Evolutionary conservation across 1,284 basidiomycete genomes (phyloP), one percentile per base, ranked within the genome.

Genomic region (Trametes sp.): DNA sequence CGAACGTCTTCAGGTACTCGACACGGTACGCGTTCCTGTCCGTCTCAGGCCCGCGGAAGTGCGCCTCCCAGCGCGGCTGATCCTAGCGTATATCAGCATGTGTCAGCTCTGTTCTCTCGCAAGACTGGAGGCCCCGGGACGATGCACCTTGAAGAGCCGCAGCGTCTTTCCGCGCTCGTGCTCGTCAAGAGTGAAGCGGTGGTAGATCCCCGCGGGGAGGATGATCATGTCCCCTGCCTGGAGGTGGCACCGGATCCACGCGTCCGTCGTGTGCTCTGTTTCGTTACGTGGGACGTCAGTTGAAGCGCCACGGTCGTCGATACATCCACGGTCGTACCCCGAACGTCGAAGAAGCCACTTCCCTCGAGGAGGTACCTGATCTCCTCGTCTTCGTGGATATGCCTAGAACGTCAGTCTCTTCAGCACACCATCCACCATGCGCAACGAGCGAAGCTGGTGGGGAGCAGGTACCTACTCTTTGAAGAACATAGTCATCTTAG

Each of bases 351-450:
- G 81, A 87, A 97, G 0, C 94, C 94, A 49, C 86, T 87, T 8
- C 94, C 95, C 0, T 84, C 82, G 44, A 93, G 81, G 67, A 96
- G 88, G 73, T 92, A 97, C 19, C 94, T 83, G 69, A 95, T 95
- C 77, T 96, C 94, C 75, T 96, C 94, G 69, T 96, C 94, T 76
- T 96, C 93, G 70, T 96, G 94, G 78, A 96, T 83, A 70, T 95
- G 93, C 72, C 91, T 93, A 61, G 23, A n/a, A 33, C 28, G 28
- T 23, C 16, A 24, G 26, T 13, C 46, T 11, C 9, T 16, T 19
- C 19, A 46, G 23, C 11, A 6, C 10, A 36, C 16, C 35, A 13
- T 11, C n/a, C n/a, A n/a, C n/a, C n/a, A n/a, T n/a, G n/a, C n/a
- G n/a, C n/a, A n/a, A n/a, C n/a, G n/a, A n/a, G n/a, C n/a, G n/a